Evolutionary conservation across 495 filamentous ascomycete genomes (phyloP), one percentile per base, ranked within the genome.

Genomic region (Podospora comata): DNA sequence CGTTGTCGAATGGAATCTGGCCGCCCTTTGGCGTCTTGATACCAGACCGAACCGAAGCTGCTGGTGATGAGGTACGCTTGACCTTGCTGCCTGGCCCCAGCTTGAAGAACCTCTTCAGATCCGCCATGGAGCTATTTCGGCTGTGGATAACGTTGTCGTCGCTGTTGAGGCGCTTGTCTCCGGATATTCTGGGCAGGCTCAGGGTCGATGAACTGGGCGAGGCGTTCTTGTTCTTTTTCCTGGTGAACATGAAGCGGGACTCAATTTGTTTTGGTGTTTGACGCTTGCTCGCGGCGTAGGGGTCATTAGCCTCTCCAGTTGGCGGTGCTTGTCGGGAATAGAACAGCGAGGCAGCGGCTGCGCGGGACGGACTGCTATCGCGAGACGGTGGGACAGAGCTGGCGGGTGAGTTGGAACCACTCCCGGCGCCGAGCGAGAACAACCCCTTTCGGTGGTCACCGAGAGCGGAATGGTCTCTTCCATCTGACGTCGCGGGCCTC

Each of bases 21-120:
- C 84, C 55, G n/a, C n/a, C 83, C 30, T 85, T 82, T 28, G 90
- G 89, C 20, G 86, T 89, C 70, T 79, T 85, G 54, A 84, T 82
- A 58, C 84, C 85, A 15, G 85, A 81, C 70, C 78, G 79, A 53
- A 79, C 76, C 1, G 85, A 86, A 15, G 80, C 77, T 4, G 77
- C 76, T 27, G 87, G 89, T 44, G 89, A 92, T 58, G 87, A 84
- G 18, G 83, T 74, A 53, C 89, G 85, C 77, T 92, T 96, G 65
- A 81, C 79, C 73, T 89, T 91, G 78, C 87, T 84, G 71, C 82
- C 84, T 56, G 84, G 83, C 28, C 87, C 85, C 67, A 88, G 75
- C 69, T 87, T 89, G 82, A 99, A 96, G 76, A 99, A 99, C 18
- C 96, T 85, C 78, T 97, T 98, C 67, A 99, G 77, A 66, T 98